Base-by-base conservation (phyloP, 208 protist species). In the Cochliopodium minus region DNA sequence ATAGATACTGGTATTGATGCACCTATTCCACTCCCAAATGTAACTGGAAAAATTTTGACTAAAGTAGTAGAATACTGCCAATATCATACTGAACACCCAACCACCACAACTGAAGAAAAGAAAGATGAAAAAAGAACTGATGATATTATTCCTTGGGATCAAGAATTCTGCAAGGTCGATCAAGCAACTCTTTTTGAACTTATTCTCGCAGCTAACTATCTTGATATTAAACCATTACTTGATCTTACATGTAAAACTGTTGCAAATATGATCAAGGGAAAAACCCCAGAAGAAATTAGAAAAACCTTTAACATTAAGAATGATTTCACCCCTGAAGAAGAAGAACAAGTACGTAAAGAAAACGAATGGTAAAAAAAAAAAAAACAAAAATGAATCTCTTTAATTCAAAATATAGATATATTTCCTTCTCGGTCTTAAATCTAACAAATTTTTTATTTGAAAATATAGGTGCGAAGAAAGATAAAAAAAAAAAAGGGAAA, bases 61-160 rank as follows among this genome's bases (percentile, higher is more conserved):
- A 74, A 87, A 20, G 83, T 91, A 32, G 77, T 92, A 43, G 81
- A 90, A 64, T 92, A 90, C 75, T 83, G 83, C 72, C 75, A 88
- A 70, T 80, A 92, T 66, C 86, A 92, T 76, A 58, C 77, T 32
- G 52, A 73, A 38, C 73, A 84, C 74, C 73, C 62, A 9, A 76
- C 83, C n/a, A n/a, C n/a, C n/a, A n/a, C n/a, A n/a, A n/a, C n/a
- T n/a, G n/a, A n/a, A n/a, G n/a, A n/a, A n/a, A n/a, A n/a, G n/a
- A n/a, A n/a, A n/a, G n/a, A n/a, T n/a, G n/a, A n/a, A n/a, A n/a
- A n/a, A n/a, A n/a, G n/a, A n/a, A n/a, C n/a, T n/a, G n/a, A n/a
- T n/a, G n/a, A n/a, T n/a, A n/a, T n/a, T n/a, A n/a, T n/a, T n/a
- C n/a, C n/a, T n/a, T n/a, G n/a, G 11, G 10, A 4, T 17, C 7